Evolutionary conservation across 257 asterid species (phyloP), one percentile per base, ranked within the genome.

Genomic region (Solanum chaucha): DNA sequence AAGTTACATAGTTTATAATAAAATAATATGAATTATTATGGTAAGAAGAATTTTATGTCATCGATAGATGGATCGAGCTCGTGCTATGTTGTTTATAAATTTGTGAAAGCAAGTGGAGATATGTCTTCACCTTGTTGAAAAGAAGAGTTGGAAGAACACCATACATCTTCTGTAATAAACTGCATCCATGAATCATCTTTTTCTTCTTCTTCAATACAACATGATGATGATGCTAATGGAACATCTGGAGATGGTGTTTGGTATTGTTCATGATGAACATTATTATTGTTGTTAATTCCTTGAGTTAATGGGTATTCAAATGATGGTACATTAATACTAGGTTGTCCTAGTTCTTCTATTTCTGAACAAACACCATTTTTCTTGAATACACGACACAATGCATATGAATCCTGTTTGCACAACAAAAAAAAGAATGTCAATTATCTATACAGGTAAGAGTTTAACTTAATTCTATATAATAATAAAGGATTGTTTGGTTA

Each of bases 141-240:
- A 41, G 92, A 86, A 75, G 92, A 74, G 86, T 72, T 86, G 80
- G 96, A 92, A 24, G 96, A 93, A 83, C 97, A 96, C 99, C 99
- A 97, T 4, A 90, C 97, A 86, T 97, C 99, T 65, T 94, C 98
- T 61, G 98, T 95, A 30, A 97, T 95, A 88, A 95, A 97, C 89
- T 94, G 98, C 98, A 97, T 97, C 99, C 99, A 97, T 24, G 98
- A 95, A 48, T 97, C 99, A 86, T 96, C 98, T 88, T 91, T 89
- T 24, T 93, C 98, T 77, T 96, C 98, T 89, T 92, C 94, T 55
- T 93, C 97, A 91, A 92, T 85, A 88, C 26, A 86, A 34, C 90
- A 86, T 22, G 95, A 93, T 24, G 98, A 93, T 3, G 95, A 94
- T 77, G 95, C 93, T 84, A 96, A 85, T 22, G 95, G 95, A 32